Conservation (phyloP, 202 grass and related monocot species). For the Carex arenaria region DNA sequence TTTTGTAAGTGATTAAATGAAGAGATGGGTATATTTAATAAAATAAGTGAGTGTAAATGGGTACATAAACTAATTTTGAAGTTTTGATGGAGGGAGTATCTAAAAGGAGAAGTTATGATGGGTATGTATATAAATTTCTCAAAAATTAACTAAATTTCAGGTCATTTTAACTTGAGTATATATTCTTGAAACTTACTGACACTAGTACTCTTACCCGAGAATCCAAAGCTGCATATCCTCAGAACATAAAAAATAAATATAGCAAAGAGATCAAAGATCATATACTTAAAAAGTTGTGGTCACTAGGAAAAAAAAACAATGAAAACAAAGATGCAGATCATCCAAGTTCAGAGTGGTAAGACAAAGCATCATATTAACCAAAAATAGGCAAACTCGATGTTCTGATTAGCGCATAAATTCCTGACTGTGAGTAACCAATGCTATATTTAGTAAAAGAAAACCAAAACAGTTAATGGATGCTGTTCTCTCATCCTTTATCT, state of each 20-base stretch:
- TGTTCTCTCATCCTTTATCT: constrained; percentile 13
- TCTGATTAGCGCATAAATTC: background rate
- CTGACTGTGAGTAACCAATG: background rate
- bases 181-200: background rate
- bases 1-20: no score
- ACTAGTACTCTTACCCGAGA: background rate
- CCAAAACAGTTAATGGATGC: background rate
- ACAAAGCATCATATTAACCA: background rate
- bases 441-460: constrained; percentile 27
- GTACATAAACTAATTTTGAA: no score
- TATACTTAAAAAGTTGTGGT: background rate
- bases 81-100: no score
- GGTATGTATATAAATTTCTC: background rate
- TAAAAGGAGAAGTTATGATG: no score
- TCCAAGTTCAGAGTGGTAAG: background rate
- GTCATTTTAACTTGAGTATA: background rate
- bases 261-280: background rate
- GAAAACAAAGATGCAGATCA: background rate
- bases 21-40: no score
- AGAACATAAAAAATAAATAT: background rate
- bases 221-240: background rate
- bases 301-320: background rate
- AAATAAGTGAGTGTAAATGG: no score
- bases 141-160: background rate
- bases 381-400: background rate